Base-by-base conservation (phyloP, 306 rosid genomes). In the Sesbania bispinosa region DNA sequence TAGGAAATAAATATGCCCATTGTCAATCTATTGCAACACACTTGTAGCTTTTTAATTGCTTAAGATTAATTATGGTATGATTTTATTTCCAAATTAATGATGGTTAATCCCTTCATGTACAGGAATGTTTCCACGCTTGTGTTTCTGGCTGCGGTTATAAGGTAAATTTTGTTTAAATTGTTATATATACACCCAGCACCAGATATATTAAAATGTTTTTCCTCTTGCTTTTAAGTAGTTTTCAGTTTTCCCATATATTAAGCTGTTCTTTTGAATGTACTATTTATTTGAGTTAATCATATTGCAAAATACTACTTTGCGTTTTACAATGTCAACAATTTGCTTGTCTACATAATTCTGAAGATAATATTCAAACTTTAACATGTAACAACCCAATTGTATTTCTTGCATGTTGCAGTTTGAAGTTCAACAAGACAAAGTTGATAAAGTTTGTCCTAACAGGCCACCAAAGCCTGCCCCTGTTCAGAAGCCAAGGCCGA, bases 51-150 rank as follows among this genome's bases (percentile, higher is more conserved):
- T 35, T 52, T 26, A 19, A n/a, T 32, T 52, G 52, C 46, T 47
- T 59, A 58, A 13, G 23, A 55, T 43, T 57, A 52, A 67, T 23
- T 45, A 32, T 4, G 52, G 48, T 26, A 18, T 39, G 15, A 11
- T 18, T 48, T 29, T 79, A 55, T n/a, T 68, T 21, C 16, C 21
- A 61, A 51, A 27, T 7, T 70, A 48, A 24, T 76, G 58, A 71
- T 68, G 42, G 35, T 69, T 85, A 58, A 57, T 77, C 11, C 72
- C 70, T 76, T 54, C 73, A 13, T 66, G 51, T 70, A 20, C 92
- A 90, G 98, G 85, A 85, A 69, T 93, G 98, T 62, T 93, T 93
- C 74, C 85, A 69, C 61, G 97, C 98, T 61, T 90, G 98, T 66
- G 87, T 83, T 47, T 93, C 97, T 50, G 98, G 98, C 62, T 90